Evolutionary conservation across 2,329 filamentous ascomycete species (phyloP).

Genomic region (Chaetomium sp.): DNA sequence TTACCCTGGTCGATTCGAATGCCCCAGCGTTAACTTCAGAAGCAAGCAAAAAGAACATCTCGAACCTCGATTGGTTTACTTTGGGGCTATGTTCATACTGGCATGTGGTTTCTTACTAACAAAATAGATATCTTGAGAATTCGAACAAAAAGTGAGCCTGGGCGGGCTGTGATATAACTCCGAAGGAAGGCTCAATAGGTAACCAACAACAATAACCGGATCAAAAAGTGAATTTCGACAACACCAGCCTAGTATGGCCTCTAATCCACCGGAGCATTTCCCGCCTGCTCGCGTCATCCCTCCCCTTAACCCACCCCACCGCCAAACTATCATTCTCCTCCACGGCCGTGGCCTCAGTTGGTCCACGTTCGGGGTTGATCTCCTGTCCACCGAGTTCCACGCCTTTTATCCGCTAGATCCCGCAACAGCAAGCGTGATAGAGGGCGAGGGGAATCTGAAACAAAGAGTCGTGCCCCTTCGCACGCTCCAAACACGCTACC

Average conservation of each 20-base stretch:
- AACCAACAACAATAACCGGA: not conserved
- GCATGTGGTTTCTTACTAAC: too few relatives aligned
- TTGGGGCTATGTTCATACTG: too few relatives aligned
- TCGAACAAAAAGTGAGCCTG: too few relatives aligned
- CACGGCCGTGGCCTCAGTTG: slow-evolving; percentile 43
- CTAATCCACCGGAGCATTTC: slow-evolving; percentile 10
- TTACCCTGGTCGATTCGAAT: too few relatives aligned
- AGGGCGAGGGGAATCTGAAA: not conserved
- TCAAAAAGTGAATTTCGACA: not conserved
- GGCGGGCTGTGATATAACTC: too few relatives aligned
- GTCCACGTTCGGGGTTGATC: slow-evolving; percentile 32
- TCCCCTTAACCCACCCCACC: slow-evolving; percentile 26
- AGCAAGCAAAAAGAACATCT: too few relatives aligned
- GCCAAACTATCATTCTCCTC: slow-evolving; percentile 41
- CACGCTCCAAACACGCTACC: slow-evolving; percentile 32
- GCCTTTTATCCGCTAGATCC: not conserved
- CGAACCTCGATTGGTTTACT: too few relatives aligned
- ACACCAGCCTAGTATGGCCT: slow-evolving; percentile 1
- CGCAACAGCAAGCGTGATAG: not conserved
- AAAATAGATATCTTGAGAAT: too few relatives aligned
- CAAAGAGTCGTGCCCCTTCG: not conserved
- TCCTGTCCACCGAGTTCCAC: slow-evolving; percentile 30
- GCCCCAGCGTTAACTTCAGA: too few relatives aligned
- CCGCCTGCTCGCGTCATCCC: slow-evolving; percentile 11
- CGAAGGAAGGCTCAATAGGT: not conserved